Base-by-base conservation (phyloP, 2,329 filamentous ascomycete species). In the Tolypocladium pustulatum region DNA sequence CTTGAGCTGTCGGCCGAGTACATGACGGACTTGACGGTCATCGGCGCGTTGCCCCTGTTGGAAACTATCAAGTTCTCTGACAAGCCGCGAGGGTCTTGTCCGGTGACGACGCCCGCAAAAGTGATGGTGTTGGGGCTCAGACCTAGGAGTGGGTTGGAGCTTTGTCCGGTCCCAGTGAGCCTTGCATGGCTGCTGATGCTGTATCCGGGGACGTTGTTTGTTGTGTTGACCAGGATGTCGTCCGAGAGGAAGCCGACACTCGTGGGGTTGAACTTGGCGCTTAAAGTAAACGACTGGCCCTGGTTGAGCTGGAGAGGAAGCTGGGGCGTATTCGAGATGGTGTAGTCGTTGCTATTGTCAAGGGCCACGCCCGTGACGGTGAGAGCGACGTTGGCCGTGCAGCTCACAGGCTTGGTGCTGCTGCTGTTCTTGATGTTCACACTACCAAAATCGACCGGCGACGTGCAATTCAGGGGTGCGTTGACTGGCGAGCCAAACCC, bases 401-500 rank as follows among this genome's bases (percentile, higher is more conserved):
- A 85, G 3, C 72, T 78, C 4, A 84, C 65, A 0, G 62, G 58
- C 60, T 67, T 65, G 0, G 58, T 52, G 8, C 27, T 56, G 25
- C 68, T 72, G 3, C 60, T 63, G 17, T 67, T 70, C 17, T 73
- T 72, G 40, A 82, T 68, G 38, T 78, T 71, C 0, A 74, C 70
- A 1, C 66, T 73, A 2, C 78, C 78, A 62, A 84, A 83, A 27
- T 76, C 71, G 32, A 76, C 66, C 0, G 76, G 74, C 0, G 76
- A 71, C 0, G 79, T 78, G 64, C 81, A 85, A 65, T 82, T 81
- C 2, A 85, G 69, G 0, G 81, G 77, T 4, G 74, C 64, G 43
- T 79, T 82, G 34, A 81, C 78, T 0, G 81, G 80, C 0, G 80
- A 79, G 1, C 82, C 82, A 58, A 82, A 83, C 2, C 74, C 81